These are phyloP conservation scores for Pseudogymnoascus sp. DNA, from an alignment of 2,329 filamentous ascomycete species.

Conservation along the genomic window DNA sequence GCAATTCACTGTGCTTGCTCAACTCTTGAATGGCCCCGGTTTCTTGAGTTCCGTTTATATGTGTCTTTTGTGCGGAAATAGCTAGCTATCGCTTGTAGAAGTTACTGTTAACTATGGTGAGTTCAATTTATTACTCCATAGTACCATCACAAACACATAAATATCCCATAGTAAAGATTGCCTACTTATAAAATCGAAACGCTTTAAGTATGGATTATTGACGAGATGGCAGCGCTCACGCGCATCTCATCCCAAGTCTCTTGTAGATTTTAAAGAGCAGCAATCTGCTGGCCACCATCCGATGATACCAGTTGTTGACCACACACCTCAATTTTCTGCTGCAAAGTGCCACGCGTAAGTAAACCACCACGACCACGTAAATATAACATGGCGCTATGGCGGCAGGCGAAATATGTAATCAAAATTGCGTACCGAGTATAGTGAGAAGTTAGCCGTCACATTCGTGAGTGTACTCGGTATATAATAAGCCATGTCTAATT, in stretches of 20 bases:
- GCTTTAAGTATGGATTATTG: no score
- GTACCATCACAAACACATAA: background rate
- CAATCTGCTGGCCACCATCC: no score
- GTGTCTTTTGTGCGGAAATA: background rate
- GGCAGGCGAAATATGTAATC: no score
- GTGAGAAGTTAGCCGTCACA: no score
- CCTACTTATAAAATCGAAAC: background rate
- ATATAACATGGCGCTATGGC: no score
- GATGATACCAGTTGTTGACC: no score
- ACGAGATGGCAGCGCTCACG: background rate
- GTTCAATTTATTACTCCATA: background rate
- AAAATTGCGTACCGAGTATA: no score
- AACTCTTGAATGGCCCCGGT: background rate
- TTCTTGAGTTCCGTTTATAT: background rate
- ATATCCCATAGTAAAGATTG: background rate
- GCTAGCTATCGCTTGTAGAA: background rate
- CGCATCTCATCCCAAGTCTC: background rate
- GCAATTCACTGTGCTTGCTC: background rate
- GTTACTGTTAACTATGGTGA: background rate
- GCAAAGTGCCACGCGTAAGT: no score
- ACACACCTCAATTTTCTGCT: no score
- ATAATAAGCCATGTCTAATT: no score
- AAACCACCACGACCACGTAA: background rate
- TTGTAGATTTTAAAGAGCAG: background rate
- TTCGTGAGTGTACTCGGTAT: no score